Evolutionary conservation across 2,329 filamentous ascomycete species (phyloP).

Genomic region (Penicillium sp.): DNA sequence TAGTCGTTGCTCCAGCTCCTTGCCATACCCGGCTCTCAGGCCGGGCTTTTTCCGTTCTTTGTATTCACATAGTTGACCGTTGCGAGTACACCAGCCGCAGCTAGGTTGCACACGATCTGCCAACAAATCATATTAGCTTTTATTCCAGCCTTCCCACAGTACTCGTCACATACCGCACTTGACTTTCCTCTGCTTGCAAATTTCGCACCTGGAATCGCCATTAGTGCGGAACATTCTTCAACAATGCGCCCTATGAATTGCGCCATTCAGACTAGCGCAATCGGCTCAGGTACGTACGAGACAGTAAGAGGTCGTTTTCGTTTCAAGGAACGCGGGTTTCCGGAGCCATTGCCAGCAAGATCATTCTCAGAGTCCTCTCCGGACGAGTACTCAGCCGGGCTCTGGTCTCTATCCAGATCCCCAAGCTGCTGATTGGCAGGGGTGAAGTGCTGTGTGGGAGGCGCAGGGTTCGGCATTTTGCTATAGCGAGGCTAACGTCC

Average conservation of each 20-base stretch:
- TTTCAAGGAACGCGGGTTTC: slow-evolving; percentile 30
- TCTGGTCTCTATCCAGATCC: slow-evolving; percentile 32
- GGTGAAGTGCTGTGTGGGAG: slow-evolving; percentile 24
- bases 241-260: not conserved
- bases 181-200: slow-evolving; percentile 48
- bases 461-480: slow-evolving; percentile 36
- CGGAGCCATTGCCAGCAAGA: slow-evolving; percentile 28
- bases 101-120: slow-evolving; percentile 55
- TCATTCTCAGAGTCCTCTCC: slow-evolving; percentile 38
- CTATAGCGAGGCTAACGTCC: slow-evolving; percentile 28
- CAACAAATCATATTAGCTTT: not conserved
- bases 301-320: slow-evolving; percentile 41
- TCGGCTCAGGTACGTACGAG: slow-evolving; percentile 32
- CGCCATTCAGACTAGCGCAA: not conserved
- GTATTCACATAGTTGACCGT: slow-evolving; percentile 66
- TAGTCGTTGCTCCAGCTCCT: slow-evolving; percentile 70
- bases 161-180: slow-evolving; percentile 41
- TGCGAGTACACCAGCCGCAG: slow-evolving; percentile 71
- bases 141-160: slow-evolving; percentile 8
- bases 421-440: slow-evolving; percentile 18
- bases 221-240: slow-evolving; percentile 19
- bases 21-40: slow-evolving; percentile 64
- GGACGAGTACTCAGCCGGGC: slow-evolving; percentile 36
- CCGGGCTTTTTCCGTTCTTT: slow-evolving; percentile 70
- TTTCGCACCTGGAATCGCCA: slow-evolving; percentile 37